Percentiles rank a stretch among this genome's conserved stretches.
Evolutionary conservation across 768 basidiomycete species (phyloP).

Genomic region (Flagelloscypha sp.): DNA sequence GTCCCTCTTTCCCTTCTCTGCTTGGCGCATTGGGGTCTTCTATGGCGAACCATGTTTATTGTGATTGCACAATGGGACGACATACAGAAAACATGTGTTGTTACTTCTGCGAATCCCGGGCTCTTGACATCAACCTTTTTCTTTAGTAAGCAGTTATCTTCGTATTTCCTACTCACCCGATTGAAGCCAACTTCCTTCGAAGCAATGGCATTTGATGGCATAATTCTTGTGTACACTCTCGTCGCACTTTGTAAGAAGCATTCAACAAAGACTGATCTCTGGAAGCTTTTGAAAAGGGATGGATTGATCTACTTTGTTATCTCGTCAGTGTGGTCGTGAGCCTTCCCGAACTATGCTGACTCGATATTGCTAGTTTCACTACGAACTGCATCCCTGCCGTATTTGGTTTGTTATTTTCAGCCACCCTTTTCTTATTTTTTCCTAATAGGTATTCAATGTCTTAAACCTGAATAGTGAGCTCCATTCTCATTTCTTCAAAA

Average conservation of each 20-base stretch:
- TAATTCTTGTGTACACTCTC: conserved; percentile 49
- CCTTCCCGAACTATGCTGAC: too few relatives aligned
- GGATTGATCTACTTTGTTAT: conserved; percentile 64
- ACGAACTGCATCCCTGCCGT: conserved; percentile 65
- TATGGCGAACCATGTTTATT: conserved; percentile 65
- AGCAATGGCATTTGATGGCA: conserved; percentile 68
- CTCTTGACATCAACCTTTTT: conserved; percentile 61
- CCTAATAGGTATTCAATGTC: conserved; percentile 43
- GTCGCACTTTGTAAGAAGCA: conserved; percentile 44
- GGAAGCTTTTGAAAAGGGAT: conserved; percentile 64
- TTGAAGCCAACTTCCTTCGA: conserved; percentile 1
- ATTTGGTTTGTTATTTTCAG: conserved; percentile 16
- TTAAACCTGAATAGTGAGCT: conserved; percentile 51
- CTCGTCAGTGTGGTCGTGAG: too few relatives aligned
- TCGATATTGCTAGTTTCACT: too few relatives aligned
- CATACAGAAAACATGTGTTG: conserved; percentile 32
- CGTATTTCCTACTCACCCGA: not conserved
- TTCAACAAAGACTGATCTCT: conserved; percentile 51
- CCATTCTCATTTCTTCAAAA: not conserved
- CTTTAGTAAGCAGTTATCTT: conserved; percentile 45
- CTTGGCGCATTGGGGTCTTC: conserved; percentile 55
- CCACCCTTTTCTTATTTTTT: not conserved
- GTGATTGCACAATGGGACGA: conserved; percentile 49
- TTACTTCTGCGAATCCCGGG: conserved; percentile 44
- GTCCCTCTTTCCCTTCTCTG: conserved; percentile 45